These are phyloP conservation scores for Hypsizygus ulmarius DNA, from an alignment of 1,284 basidiomycete species.

Conservation along the genomic window DNA sequence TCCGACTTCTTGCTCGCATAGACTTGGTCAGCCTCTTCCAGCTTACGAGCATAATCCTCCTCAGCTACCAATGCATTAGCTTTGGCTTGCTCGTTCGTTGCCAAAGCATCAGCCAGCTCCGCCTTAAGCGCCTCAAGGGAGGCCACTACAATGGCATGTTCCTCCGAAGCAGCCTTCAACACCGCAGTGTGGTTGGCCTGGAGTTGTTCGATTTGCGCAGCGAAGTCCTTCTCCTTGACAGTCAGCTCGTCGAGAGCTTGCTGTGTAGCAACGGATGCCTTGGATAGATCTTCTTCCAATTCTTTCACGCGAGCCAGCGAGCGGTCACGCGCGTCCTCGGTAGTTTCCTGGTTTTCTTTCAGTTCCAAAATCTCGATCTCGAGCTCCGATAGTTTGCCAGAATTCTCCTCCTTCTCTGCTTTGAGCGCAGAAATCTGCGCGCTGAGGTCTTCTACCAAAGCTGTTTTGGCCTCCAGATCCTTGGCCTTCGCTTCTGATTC, in stretches of 20 bases:
- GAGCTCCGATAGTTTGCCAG: conserved; percentile 72
- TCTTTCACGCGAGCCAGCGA: conserved; percentile 45
- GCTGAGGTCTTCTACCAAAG: conserved; percentile 44
- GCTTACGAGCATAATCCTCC: conserved; percentile 44
- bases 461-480: conserved; percentile 43
- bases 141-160: conserved; percentile 43
- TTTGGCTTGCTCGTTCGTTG: conserved; percentile 48
- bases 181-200: conserved; percentile 46
- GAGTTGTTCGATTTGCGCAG: conserved; percentile 39
- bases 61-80: conserved; percentile 41
- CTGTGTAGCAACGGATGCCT: conserved; percentile 46
- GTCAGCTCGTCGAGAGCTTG: conserved; percentile 51
- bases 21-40: conserved; percentile 49
- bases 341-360: conserved; percentile 65
- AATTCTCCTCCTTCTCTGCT: conserved; percentile 70
- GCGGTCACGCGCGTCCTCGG: conserved; percentile 55
- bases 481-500: conserved; percentile 45
- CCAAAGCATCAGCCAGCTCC: conserved; percentile 44
- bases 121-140: conserved; percentile 46
- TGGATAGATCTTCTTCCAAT: conserved; percentile 51
- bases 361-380: conserved; percentile 79
- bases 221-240: conserved; percentile 48
- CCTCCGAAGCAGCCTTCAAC: conserved; percentile 42
- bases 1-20: conserved; percentile 51
- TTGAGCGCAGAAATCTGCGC: conserved; percentile 56